These are phyloP conservation scores for Melanogaster broomeanus DNA, from an alignment of 768 basidiomycete genomes.

Conservation along the genomic window DNA sequence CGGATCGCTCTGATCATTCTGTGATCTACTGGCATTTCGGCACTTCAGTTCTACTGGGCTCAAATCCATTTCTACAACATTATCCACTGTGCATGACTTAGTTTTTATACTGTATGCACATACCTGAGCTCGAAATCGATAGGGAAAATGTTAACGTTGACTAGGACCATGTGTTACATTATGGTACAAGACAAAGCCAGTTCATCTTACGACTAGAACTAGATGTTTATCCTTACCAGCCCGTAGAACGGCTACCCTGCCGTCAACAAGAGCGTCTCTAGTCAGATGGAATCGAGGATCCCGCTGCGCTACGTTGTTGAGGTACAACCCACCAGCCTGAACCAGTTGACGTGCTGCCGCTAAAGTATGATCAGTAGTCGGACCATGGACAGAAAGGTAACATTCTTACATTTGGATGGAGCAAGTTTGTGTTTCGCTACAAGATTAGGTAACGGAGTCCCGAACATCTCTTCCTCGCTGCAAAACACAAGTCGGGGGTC, in stretches of 20 bases:
- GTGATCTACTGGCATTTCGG: too few relatives aligned
- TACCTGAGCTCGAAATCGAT: too few relatives aligned
- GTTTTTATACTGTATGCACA: too few relatives aligned
- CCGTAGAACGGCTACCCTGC: conserved; percentile 61
- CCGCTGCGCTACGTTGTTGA: conserved; percentile 64
- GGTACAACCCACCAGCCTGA: conserved; percentile 65
- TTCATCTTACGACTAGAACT: conserved; percentile 46
- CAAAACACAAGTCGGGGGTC: conserved; percentile 67
- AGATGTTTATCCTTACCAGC: conserved; percentile 74
- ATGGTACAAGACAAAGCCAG: not conserved
- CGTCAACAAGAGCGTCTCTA: conserved; percentile 55
- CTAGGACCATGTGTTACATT: too few relatives aligned
- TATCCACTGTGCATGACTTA: too few relatives aligned
- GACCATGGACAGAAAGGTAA: not conserved
- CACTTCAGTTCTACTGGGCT: too few relatives aligned
- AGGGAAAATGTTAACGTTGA: too few relatives aligned
- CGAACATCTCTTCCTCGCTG: conserved; percentile 51
- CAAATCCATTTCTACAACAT: too few relatives aligned
- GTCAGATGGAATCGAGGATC: conserved; percentile 47
- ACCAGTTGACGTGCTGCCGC: conserved; percentile 68
- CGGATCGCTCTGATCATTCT: too few relatives aligned
- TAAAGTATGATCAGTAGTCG: conserved; percentile 29
- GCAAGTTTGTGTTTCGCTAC: conserved; percentile 58
- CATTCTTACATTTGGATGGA: conserved; percentile 61
- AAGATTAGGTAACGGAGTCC: conserved; percentile 59